A percentile compares a stretch with the other conserved stretches of the same genome.
Conservation (phyloP, 768 basidiomycete genomes). For the Sutorius australiensis region DNA sequence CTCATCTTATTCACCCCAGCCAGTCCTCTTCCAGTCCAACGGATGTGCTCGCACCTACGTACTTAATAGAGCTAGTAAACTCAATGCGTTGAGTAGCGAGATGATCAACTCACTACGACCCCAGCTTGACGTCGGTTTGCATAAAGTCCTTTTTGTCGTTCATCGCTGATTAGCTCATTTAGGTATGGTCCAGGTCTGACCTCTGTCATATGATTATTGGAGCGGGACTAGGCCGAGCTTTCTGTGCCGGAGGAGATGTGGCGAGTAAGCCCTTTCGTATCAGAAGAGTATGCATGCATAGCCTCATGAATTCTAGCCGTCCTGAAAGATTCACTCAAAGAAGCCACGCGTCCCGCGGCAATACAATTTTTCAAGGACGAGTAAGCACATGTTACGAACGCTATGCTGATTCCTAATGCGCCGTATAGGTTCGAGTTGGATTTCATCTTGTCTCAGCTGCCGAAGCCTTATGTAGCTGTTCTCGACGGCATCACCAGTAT, state of each 20-base stretch:
- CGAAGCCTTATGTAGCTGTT: conserved; percentile 87
- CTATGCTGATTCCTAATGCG: conserved; percentile 9
- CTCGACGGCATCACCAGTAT: conserved; percentile 90
- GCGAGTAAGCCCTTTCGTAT: conserved; percentile 52
- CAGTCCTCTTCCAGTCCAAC: conserved; percentile 68
- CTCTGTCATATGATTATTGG: conserved; percentile 72
- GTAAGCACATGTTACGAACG: conserved; percentile 42
- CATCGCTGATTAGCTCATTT: conserved; percentile 7
- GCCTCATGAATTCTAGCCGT: conserved; percentile 43
- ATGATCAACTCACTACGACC: conserved; percentile 73
- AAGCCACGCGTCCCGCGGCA: conserved; percentile 56
- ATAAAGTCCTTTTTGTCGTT: background rate
- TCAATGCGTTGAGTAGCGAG: conserved; percentile 76
- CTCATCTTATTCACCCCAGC: conserved; percentile 28
- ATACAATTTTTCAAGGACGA: conserved; percentile 88
- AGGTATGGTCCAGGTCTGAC: conserved; percentile 76
- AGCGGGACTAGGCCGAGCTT: conserved; percentile 67
- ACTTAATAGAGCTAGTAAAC: conserved; percentile 75
- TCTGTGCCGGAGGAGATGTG: conserved; percentile 96
- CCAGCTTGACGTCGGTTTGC: conserved; percentile 65
- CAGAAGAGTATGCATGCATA: background rate
- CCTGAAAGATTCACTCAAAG: conserved; percentile 45
- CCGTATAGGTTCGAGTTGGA: conserved; percentile 71
- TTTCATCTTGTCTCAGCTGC: conserved; percentile 61
- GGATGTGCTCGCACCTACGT: conserved; percentile 62